These are phyloP conservation scores for Aspergillus fischeri DNA, from an alignment of 2,329 filamentous ascomycete species.

Conservation along the genomic window DNA sequence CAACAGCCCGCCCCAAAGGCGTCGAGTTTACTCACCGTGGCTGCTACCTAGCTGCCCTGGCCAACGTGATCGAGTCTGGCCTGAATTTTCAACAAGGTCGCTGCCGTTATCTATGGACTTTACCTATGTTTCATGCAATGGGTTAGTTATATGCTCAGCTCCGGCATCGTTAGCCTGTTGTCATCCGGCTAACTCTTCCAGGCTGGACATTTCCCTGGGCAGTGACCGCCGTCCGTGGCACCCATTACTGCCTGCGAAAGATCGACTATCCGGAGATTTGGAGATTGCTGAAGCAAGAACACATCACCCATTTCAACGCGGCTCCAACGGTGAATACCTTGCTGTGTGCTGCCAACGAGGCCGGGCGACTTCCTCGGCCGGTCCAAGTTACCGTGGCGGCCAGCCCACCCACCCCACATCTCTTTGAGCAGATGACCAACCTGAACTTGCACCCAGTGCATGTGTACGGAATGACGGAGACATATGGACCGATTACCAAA, in stretches of 20 bases:
- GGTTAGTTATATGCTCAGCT: conserved; percentile 32
- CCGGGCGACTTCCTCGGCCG: conserved; percentile 61
- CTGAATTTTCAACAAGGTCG: conserved; percentile 67
- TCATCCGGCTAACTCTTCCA: conserved; percentile 32
- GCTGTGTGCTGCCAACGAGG: conserved; percentile 75
- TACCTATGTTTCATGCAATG: conserved; percentile 77
- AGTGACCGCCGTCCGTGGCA: conserved; percentile 88
- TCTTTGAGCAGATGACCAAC: conserved; percentile 87
- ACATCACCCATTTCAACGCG: conserved; percentile 91
- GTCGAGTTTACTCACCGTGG: conserved; percentile 89
- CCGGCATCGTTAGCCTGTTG: neutral
- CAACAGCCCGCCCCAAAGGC: conserved; percentile 86
- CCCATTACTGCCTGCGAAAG: conserved; percentile 89
- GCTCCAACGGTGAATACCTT: conserved; percentile 95
- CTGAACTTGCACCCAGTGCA: conserved; percentile 89
- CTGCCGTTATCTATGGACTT: conserved; percentile 83
- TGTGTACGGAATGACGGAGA: conserved; percentile 84
- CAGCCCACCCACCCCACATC: conserved; percentile 79
- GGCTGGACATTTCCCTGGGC: conserved; percentile 88
- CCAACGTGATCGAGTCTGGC: conserved; percentile 82
- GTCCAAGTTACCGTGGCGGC: conserved; percentile 91
- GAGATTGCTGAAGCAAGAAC: conserved; percentile 78
- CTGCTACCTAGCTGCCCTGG: conserved; percentile 77
- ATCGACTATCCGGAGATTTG: conserved; percentile 94
- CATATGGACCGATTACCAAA: conserved; percentile 93